Percentiles rank a stretch among this genome's conserved stretches.
phyloP scores from a whole-genome alignment of 257 asterid species.

The Solanum sitiens region DNA sequence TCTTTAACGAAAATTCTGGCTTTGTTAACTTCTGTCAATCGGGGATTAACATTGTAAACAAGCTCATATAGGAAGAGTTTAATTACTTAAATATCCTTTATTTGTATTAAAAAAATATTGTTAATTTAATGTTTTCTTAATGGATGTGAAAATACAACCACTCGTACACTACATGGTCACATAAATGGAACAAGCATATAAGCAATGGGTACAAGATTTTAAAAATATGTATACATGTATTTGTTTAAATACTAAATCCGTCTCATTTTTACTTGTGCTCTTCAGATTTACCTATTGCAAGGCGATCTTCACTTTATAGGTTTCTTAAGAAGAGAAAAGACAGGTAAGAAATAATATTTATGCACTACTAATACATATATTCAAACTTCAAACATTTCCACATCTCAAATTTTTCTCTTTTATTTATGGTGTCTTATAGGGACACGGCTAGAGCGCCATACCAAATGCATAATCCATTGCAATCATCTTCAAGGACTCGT shows the following conservation, averaged over 20 bases:
- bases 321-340: constrained; percentile 59
- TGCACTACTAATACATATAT: not conserved
- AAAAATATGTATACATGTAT: not conserved
- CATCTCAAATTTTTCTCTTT: not conserved
- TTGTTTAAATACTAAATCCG: not conserved
- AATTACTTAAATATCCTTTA: too few relatives aligned
- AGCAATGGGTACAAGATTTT: not conserved
- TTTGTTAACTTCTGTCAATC: rapidly evolving
- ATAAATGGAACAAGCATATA: not conserved
- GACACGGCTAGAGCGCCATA: constrained; percentile 1
- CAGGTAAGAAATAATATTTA: not conserved
- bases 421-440: not conserved
- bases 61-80: too few relatives aligned
- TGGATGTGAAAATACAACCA: too few relatives aligned
- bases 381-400: not conserved
- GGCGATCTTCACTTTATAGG: constrained; percentile 40
- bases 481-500: not conserved
- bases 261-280: not conserved
- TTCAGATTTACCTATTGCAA: constrained; percentile 17
- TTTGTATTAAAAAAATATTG: too few relatives aligned
- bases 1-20: rapidly evolving
- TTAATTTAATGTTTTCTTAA: too few relatives aligned
- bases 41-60: not conserved
- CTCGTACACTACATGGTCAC: too few relatives aligned
- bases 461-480: not conserved